A percentile compares a stretch with the other conserved stretches of the same genome.
Conservation (phyloP, 202 grass and related monocot species). For the Brachypodium distachyon region DNA sequence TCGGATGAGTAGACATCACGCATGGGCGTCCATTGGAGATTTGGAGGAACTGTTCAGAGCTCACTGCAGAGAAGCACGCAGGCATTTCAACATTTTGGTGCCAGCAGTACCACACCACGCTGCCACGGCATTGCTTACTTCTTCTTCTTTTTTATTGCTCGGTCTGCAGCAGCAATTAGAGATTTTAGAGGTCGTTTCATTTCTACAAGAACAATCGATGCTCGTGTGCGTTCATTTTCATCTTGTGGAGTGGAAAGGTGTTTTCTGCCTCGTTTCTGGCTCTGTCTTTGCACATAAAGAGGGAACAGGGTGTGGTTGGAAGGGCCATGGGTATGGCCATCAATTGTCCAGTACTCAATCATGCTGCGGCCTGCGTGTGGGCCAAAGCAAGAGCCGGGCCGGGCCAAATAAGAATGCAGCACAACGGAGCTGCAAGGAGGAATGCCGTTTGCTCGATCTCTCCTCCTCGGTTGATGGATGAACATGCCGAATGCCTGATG, state of each 20-base stretch:
- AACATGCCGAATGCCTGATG: neutral
- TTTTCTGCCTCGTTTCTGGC: conserved; percentile 18
- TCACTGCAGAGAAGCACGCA: neutral
- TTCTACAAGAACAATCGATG: neutral
- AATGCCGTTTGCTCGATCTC: neutral
- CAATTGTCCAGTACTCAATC: neutral
- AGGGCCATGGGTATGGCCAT: neutral
- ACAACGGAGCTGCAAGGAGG: neutral
- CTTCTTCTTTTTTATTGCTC: neutral
- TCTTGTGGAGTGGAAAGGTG: neutral
- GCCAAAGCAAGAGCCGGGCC: neutral
- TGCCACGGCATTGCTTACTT: too few relatives aligned
- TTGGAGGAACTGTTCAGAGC: neutral
- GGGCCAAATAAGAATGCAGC: neutral
- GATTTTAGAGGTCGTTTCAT: neutral
- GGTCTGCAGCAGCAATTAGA: neutral
- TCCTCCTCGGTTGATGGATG: neutral
- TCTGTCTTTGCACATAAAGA: neutral
- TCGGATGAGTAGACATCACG: neutral
- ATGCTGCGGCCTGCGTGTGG: neutral
- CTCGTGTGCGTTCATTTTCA: neutral
- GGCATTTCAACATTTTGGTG: too few relatives aligned
- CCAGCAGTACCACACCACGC: too few relatives aligned
- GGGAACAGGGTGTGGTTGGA: conserved; percentile 20
- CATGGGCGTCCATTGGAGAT: neutral